Base-by-base conservation (phyloP, 169 alveolate genomes). In the Eimeria maxima region DNA sequence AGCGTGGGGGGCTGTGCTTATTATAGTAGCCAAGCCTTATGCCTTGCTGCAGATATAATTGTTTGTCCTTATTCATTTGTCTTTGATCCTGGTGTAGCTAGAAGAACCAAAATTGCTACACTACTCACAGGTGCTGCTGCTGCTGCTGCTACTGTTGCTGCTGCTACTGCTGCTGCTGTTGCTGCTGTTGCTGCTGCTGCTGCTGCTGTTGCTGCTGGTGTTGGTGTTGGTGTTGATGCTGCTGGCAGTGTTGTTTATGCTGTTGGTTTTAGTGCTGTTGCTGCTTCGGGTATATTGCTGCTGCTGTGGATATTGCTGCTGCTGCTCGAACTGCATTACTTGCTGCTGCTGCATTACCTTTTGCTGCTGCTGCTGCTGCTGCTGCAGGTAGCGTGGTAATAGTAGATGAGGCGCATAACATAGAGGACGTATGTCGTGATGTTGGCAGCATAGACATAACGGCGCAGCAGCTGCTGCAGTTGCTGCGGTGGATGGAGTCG, bases 321-420 rank as follows among this genome's bases (percentile, higher is more conserved):
- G 38, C 38, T 33, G 38, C 38, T 33, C 38, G 2, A 1, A 33
- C 38, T 33, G 38, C 38, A 33, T 33, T 33, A 33, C 38, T 16
- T 60, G 71, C 18, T 60, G 83, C 45, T 71, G 83, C 88, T 76
- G 83, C 45, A n/a, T 33, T 33, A 33, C 38, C 38, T 60, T 6
- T 16, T 60, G 71, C 18, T 60, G 83, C 45, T 71, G 83, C 88
- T 76, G 83, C 45, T 33, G 83, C 33, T 24, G 50, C 0, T 71
- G 44, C 27, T 33, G 83, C 42, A 24, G 50, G 47, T 71, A 50
- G 71, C 24, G 65, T 81, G 65, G 90, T 81, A 22, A 81, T 81
- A 16, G 65, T 81, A 18, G 90, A 81, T 44, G 90, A 81, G 69
- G 90, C 90, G 24, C 90, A 81, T 42, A 81, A 81, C 69, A 50